Evolutionary conservation across 1,284 basidiomycete species (phyloP).

Genomic region (Mycena citricolor): DNA sequence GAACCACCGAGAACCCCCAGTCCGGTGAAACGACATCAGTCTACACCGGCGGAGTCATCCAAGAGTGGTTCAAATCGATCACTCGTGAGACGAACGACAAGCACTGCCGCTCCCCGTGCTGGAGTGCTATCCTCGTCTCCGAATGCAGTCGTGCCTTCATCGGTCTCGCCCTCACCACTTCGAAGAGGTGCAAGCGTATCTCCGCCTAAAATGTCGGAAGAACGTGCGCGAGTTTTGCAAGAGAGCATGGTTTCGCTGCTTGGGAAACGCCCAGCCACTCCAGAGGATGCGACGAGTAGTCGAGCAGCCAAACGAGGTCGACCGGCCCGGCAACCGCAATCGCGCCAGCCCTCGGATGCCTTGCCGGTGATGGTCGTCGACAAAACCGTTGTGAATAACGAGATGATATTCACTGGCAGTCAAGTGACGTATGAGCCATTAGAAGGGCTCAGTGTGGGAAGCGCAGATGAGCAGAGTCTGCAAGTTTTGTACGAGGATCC

Average conservation of each 20-base stretch:
- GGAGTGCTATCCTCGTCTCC: conserved; percentile 4
- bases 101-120: not conserved
- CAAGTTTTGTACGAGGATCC: conserved; percentile 70
- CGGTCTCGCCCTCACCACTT: conserved; percentile 49
- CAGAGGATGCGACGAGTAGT: conserved; percentile 32
- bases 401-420: no score
- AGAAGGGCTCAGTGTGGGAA: conserved; percentile 20
- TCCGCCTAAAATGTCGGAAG: conserved; percentile 36
- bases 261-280: conserved; percentile 54
- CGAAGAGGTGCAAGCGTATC: conserved; percentile 21
- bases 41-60: not conserved
- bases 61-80: not conserved
- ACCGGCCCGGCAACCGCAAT: conserved; percentile 38
- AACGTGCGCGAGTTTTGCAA: conserved; percentile 52
- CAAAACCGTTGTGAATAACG: no score
- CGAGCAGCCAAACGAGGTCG: conserved; percentile 42
- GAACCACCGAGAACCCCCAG: conserved; percentile 15
- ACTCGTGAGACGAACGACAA: conserved; percentile 17
- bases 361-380: conserved; percentile 21
- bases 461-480: conserved; percentile 44
- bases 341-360: conserved; percentile 37
- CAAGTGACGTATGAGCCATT: conserved; percentile 11
- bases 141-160: conserved; percentile 52
- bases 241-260: conserved; percentile 64
- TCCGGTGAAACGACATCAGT: conserved; percentile 12